phyloP scores from a whole-genome alignment of 106 monocot species.

The Dioscorea alata region DNA sequence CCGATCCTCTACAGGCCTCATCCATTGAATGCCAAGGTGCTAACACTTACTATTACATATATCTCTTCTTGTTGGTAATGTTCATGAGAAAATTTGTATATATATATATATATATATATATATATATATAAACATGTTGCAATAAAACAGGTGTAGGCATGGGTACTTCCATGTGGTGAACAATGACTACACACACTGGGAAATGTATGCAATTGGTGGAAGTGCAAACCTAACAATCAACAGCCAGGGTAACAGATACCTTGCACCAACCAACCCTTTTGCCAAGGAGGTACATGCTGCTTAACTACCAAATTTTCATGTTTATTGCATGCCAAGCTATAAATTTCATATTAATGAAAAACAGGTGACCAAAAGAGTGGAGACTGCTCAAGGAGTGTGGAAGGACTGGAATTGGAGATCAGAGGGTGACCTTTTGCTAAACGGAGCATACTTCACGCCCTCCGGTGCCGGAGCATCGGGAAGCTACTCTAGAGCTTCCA shows the following conservation, averaged over 20 bases:
- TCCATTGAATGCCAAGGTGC: slow-evolving; percentile 41
- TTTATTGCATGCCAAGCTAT: too few species aligned
- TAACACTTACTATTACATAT: too few species aligned
- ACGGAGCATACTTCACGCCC: slow-evolving; percentile 42
- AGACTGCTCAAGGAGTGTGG: slow-evolving; percentile 13
- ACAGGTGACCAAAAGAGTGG: slow-evolving; percentile 42
- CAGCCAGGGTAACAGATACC: slow-evolving; percentile 49
- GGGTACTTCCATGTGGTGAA: slow-evolving; percentile 53
- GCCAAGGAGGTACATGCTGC: slow-evolving; percentile 26
- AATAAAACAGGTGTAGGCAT: slow-evolving; percentile 33
- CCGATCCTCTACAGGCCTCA: too few species aligned
- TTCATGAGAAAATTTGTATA: too few species aligned
- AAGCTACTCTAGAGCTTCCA: slow-evolving; percentile 37
- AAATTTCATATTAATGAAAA: too few species aligned
- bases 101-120: too few species aligned
- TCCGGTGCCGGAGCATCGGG: slow-evolving; percentile 33
- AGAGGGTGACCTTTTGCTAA: slow-evolving; percentile 39
- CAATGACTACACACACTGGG: slow-evolving; percentile 51
- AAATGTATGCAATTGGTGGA: slow-evolving; percentile 48
- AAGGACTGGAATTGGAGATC: slow-evolving; percentile 48
- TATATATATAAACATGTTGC: too few species aligned
- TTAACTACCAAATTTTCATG: too few species aligned
- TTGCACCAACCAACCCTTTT: slow-evolving; percentile 34
- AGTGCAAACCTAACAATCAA: slow-evolving; percentile 46
- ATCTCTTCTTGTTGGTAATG: too few species aligned